These are phyloP conservation scores for Leccinum arenicola DNA, from an alignment of 768 basidiomycete species.

Conservation along the genomic window DNA sequence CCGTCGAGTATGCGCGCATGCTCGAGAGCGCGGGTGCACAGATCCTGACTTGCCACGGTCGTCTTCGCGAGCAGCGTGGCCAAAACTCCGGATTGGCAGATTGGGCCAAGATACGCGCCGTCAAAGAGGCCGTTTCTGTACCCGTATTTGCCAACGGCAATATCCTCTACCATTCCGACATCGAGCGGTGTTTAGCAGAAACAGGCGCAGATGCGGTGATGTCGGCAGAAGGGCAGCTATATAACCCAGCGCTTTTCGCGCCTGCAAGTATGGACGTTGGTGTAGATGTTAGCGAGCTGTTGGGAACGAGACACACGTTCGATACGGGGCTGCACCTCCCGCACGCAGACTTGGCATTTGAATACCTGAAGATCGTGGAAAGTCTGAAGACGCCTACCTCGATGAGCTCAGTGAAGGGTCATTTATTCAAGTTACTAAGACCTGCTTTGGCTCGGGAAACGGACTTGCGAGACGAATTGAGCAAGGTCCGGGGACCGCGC, in stretches of 20 bases:
- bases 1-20: slow-evolving; percentile 94
- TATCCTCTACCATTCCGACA: slow-evolving; percentile 83
- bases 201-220: slow-evolving; percentile 93
- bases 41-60: slow-evolving; percentile 91
- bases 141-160: slow-evolving; percentile 99
- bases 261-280: slow-evolving; percentile 24
- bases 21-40: slow-evolving; percentile 94
- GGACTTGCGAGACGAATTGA: slow-evolving; percentile 74
- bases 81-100: slow-evolving; percentile 82
- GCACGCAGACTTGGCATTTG: slow-evolving; percentile 68
- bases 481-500: slow-evolving; percentile 39
- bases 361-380: slow-evolving; percentile 82
- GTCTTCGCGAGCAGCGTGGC: slow-evolving; percentile 88
- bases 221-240: slow-evolving; percentile 93
- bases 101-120: slow-evolving; percentile 86
- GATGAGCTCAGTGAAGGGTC: slow-evolving; percentile 80
- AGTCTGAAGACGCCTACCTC: slow-evolving; percentile 60
- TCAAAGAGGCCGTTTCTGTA: slow-evolving; percentile 85
- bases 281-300: background rate
- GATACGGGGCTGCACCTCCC: slow-evolving; percentile 49
- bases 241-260: slow-evolving; percentile 83
- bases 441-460: slow-evolving; percentile 64
- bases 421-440: slow-evolving; percentile 89
- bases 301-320: slow-evolving; percentile 20
- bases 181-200: slow-evolving; percentile 69